A percentile compares a stretch with the other conserved stretches of the same genome.
phyloP scores from a whole-genome alignment of 2,329 filamentous ascomycete genomes.

The Onygena corvina region DNA sequence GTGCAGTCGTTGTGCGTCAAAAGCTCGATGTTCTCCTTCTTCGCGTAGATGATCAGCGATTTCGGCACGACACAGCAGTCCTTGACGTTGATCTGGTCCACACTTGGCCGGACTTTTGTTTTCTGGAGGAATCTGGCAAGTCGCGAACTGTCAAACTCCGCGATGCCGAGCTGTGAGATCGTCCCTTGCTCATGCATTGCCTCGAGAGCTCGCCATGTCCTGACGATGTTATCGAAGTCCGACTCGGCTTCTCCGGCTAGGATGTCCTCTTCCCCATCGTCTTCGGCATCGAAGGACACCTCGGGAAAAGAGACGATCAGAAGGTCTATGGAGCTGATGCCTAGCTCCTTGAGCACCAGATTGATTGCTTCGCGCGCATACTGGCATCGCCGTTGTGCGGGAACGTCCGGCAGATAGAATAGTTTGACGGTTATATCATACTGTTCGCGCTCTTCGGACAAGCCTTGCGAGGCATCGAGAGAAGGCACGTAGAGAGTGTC shows the following conservation, averaged over 20 bases:
- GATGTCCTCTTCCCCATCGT: constrained; percentile 49
- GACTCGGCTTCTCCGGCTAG: constrained; percentile 47
- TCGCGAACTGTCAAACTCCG: constrained; percentile 82
- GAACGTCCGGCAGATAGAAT: constrained; percentile 71
- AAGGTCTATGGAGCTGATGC: constrained; percentile 64
- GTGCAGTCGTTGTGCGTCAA: constrained; percentile 90
- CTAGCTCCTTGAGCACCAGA: constrained; percentile 68
- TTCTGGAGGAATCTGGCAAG: constrained; percentile 62
- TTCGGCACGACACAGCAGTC: constrained; percentile 95
- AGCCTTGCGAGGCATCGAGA: constrained; percentile 53
- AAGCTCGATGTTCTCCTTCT: constrained; percentile 68
- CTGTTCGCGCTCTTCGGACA: constrained; percentile 67
- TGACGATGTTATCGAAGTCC: constrained; percentile 49
- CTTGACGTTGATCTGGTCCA: constrained; percentile 91
- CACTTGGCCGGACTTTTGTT: constrained; percentile 60
- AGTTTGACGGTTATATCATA: constrained; percentile 95
- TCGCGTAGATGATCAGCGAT: constrained; percentile 72
- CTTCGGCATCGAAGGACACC: constrained; percentile 84
- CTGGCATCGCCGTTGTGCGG: constrained; percentile 50
- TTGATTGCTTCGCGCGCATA: constrained; percentile 68
- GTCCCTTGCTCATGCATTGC: constrained; percentile 56
- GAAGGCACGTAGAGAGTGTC: constrained; percentile 62
- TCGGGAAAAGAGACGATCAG: constrained; percentile 88
- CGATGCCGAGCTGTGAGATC: constrained; percentile 66
- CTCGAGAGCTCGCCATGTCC: constrained; percentile 59